Evolutionary conservation across 345 rosid genomes (phyloP).

Genomic region (Sisymbrium irio): DNA sequence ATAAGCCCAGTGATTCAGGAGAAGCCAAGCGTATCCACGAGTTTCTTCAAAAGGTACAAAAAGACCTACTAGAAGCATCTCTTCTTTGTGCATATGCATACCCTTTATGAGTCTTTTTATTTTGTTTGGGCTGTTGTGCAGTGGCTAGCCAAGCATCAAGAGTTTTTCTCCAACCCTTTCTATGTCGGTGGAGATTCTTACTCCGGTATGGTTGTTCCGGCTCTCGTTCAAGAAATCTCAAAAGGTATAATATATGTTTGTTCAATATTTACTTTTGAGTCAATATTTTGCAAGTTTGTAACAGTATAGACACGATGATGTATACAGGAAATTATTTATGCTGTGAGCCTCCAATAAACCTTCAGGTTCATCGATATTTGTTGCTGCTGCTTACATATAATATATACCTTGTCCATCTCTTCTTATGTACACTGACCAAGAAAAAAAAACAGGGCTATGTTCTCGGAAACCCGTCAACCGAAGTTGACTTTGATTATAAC

Average conservation of each 20-base stretch:
- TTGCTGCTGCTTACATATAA: not conserved
- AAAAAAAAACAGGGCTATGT: conserved; percentile 53
- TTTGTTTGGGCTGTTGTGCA: conserved; percentile 21
- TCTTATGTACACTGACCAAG: not conserved
- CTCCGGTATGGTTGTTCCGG: conserved; percentile 56
- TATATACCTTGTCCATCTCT: not conserved
- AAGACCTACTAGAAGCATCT: not conserved
- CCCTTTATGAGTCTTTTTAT: not conserved
- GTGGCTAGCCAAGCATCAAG: conserved; percentile 65
- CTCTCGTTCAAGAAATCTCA: conserved; percentile 44
- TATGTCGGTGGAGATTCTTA: conserved; percentile 69
- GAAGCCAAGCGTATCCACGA: conserved; percentile 40
- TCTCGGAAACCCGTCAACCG: conserved; percentile 57
- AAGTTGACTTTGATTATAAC: conserved; percentile 29
- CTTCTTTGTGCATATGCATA: not conserved
- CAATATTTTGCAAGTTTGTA: not conserved
- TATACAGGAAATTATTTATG: conserved; percentile 15
- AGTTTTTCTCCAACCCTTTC: conserved; percentile 49
- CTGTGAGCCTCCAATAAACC: conserved; percentile 32
- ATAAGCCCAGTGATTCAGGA: conserved; percentile 45
- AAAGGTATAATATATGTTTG: conserved; percentile 4
- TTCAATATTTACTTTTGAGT: not conserved
- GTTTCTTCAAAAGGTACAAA: conserved; percentile 51
- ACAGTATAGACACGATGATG: not conserved
- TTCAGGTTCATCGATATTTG: conserved; percentile 29